Evolutionary conservation across 768 basidiomycete genomes (phyloP), one percentile per base, ranked within the genome.

Genomic region (Mycena metata): DNA sequence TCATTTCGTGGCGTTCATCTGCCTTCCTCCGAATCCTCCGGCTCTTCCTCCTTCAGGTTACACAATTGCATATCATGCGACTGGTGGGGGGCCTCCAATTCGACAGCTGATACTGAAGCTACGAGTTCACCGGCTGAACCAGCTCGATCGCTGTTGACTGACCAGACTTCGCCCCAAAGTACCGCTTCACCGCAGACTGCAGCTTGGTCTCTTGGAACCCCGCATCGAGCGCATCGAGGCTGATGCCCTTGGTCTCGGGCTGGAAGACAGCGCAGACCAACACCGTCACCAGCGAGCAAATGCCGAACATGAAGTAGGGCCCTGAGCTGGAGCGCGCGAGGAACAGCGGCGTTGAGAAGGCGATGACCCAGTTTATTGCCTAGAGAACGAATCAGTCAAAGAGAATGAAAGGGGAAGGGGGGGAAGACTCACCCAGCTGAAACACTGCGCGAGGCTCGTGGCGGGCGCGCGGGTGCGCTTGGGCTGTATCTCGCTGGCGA

Each of bases 81-180:
- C 30, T 45, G 92, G 84, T 90, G 86, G 3, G 91, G 92, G 21
- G 89, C 85, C 75, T 90, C 49, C 21, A 67, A 15, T 59, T 67
- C 21, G 10, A 16, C 42, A 30, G 16, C 10, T 36, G 11, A 39
- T 45, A 30, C 30, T 30, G 30, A 30, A 30, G 30, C 64, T 59
- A 52, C 19, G 39, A 9, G 41, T 43, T 66, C 46, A 13, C 50
- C 7, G 19, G 7, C 47, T 12, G 5, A 4, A 35, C 47, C 41
- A 69, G 23, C 57, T 69, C 67, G 33, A 69, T 51, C 23, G 51
- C 21, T 43, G 68, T 65, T 63, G 68, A 60, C 50, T 60, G 59
- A n/a, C 68, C 63, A 33, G 66, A 42, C 13, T 67, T 58, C 1
- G 69, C 66, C 12, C 64, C 70, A 19, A 72, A 72, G n/a, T 68